Evolutionary conservation across 805 yeast species (phyloP).

Genomic region (Spathaspora boniae): DNA sequence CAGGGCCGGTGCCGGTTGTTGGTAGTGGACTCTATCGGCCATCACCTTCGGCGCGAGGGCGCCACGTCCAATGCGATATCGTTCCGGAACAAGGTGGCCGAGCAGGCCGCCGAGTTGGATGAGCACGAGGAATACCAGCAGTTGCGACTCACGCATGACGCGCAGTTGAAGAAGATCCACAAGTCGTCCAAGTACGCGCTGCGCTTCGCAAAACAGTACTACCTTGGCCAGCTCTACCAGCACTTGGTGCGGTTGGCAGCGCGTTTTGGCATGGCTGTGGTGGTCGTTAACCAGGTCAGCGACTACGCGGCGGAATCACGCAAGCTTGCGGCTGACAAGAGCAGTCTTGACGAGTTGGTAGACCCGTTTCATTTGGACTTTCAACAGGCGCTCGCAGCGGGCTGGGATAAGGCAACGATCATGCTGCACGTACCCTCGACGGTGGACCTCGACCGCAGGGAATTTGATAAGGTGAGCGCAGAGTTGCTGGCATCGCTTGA

Average conservation of each 20-base stretch:
- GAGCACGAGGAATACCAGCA: conserved; percentile 11
- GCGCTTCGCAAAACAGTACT: conserved; percentile 38
- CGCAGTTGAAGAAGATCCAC: conserved; percentile 19
- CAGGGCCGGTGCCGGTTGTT: conserved; percentile 47
- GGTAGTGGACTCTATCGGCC: conserved; percentile 79
- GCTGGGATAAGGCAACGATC: conserved; percentile 59
- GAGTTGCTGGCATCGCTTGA: conserved; percentile 9
- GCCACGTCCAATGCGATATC: conserved; percentile 33
- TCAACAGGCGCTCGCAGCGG: conserved; percentile 70
- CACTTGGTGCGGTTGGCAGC: conserved; percentile 49
- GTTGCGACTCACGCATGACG: conserved; percentile 14
- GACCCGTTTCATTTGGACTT: conserved; percentile 49
- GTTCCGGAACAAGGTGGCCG: conserved; percentile 20
- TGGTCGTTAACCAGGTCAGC: conserved; percentile 78
- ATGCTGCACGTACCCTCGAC: conserved; percentile 3
- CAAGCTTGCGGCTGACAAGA: conserved; percentile 10
- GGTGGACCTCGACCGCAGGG: conserved; percentile 6
- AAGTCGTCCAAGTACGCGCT: conserved; percentile 19
- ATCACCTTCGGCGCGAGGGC: conserved; percentile 66
- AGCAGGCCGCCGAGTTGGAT: conserved; percentile 15
- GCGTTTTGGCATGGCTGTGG: conserved; percentile 52
- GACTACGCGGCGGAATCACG: conserved; percentile 42
- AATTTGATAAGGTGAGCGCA: conserved; percentile 4
- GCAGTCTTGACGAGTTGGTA: conserved; percentile 14
- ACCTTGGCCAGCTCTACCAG: conserved; percentile 41